These are phyloP conservation scores for Wallacemonas sp. DNA, from an alignment of 208 protist genomes.

Conservation along the genomic window DNA sequence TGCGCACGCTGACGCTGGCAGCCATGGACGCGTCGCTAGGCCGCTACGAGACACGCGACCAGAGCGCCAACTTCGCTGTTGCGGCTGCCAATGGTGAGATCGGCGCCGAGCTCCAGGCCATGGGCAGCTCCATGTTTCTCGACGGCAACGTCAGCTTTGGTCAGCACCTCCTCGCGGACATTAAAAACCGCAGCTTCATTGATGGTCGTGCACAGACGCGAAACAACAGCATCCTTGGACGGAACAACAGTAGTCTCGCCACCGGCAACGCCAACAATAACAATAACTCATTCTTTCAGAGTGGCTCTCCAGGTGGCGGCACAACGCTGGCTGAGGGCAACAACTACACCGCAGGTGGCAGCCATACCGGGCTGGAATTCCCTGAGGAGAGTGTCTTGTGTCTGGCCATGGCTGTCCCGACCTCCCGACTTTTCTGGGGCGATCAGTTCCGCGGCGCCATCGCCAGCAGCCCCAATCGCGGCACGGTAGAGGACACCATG, in stretches of 20 bases:
- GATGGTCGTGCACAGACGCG: too few relatives aligned
- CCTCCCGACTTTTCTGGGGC: conserved; percentile 20
- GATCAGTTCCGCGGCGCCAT: background rate
- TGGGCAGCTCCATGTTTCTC: conserved; percentile 7
- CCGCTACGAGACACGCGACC: conserved; percentile 37
- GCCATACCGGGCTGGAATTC: conserved; percentile 12
- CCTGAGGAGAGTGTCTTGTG: conserved; percentile 43
- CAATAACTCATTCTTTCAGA: conserved; percentile 18
- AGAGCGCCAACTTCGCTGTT: conserved; percentile 9
- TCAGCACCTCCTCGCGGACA: conserved; percentile 30
- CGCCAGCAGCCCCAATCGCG: background rate
- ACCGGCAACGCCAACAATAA: background rate
- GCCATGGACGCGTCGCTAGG: conserved; percentile 19
- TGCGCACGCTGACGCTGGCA: conserved; percentile 39
- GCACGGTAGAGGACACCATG: background rate
- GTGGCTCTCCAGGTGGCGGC: background rate
- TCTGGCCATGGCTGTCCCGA: conserved; percentile 32
- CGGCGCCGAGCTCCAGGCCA: background rate
- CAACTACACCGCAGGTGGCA: background rate
- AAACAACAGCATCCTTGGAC: too few relatives aligned
- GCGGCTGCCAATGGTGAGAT: background rate
- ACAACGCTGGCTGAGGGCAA: conserved; percentile 9
- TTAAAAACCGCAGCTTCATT: conserved; percentile 40
- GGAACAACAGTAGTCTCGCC: background rate
- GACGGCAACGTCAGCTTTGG: conserved; percentile 17